Base-by-base conservation (phyloP, 1,139 yeast genomes). In the Barnettozyma hawaiiensis region DNA sequence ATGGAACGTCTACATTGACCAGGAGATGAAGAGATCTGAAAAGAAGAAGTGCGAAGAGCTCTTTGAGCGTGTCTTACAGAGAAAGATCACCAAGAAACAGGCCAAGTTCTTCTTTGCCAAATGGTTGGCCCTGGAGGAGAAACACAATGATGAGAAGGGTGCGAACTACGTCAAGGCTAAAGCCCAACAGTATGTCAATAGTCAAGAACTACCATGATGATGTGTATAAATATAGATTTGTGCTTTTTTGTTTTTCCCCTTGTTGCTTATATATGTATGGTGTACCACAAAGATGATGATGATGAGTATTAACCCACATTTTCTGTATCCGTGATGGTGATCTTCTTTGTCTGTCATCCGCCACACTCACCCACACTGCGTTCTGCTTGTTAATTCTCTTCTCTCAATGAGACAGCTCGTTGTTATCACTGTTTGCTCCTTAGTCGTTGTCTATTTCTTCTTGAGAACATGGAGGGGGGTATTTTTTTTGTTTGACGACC, bases 1-100 rank as follows among this genome's bases (percentile, higher is more conserved):
- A 52, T 92, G 97, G 97, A 89, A 85, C 60, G 94, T 90, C 36
- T 89, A 89, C 64, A 76, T 90, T 51, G 98, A 92, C 63, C 95
- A 86, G 65, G 97, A 92, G 65, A 81, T 85, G 60, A 85, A 85
- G 63, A 45, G 58, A 18, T 73, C 72, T 43, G 78, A 78, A 40
- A 78, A 77, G 62, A 69, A 70, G 51, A 79, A 79, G 61, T 82
- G 80, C 32, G 92, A 82, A 59, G 82, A 76, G 23, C 69, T 92
- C 49, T 90, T 89, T 58, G 96, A 89, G 64, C 78, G 97, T 61
- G 87, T 84, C 7, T 62, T 77, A 44, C 57, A 69, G 21, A 78
- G 75, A 63, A 86, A 85, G 64, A 65, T 90, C 46, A 73, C 85
- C n/a, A 77, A 83, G 64, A 92, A 90, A 63, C 97, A 89, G 66